These are phyloP conservation scores for Blastocystis hominis DNA, from an alignment of 352 stramenopile genomes.

Conservation along the genomic window DNA sequence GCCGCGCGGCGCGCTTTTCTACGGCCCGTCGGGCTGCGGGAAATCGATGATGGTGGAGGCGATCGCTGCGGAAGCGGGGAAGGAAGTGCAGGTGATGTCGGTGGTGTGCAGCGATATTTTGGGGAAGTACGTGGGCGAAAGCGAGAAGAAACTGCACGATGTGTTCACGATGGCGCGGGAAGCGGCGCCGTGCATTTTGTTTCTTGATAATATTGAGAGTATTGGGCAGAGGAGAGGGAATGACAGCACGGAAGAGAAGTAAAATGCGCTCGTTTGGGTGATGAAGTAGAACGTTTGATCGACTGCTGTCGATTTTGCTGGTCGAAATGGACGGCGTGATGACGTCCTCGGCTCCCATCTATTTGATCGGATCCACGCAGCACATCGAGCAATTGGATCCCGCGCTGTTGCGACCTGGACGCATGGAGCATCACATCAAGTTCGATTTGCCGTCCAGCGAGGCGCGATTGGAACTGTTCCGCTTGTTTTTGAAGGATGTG, in stretches of 20 bases:
- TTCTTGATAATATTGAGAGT: conserved; percentile 81
- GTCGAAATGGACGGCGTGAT: conserved; percentile 72
- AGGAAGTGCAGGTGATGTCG: conserved; percentile 68
- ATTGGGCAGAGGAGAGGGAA: conserved; percentile 75
- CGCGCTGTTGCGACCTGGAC: conserved; percentile 72
- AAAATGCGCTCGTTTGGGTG: not conserved
- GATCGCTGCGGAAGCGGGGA: conserved; percentile 43
- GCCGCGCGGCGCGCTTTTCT: conserved; percentile 60
- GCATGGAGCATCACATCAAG: conserved; percentile 46
- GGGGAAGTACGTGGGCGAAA: conserved; percentile 75
- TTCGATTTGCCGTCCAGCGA: conserved; percentile 14
- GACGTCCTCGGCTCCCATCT: conserved; percentile 61
- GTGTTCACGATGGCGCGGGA: conserved; percentile 75
- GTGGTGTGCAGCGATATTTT: conserved; percentile 75
- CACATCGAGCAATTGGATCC: conserved; percentile 71
- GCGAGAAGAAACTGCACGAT: conserved; percentile 74
- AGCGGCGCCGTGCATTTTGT: conserved; percentile 76
- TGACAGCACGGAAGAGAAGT: conserved; percentile 77
- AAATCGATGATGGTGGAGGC: conserved; percentile 59
- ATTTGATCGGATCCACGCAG: conserved; percentile 73
- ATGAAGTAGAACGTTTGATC: conserved; percentile 70
- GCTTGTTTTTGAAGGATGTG: not conserved
- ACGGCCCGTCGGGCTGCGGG: conserved; percentile 61
- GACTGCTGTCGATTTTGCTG: conserved; percentile 76
- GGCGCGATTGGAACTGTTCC: conserved; percentile 1